Evolutionary conservation across 352 stramenopile species (phyloP), one percentile per base, ranked within the genome.

Genomic region (Globisporangium okanoganense): DNA sequence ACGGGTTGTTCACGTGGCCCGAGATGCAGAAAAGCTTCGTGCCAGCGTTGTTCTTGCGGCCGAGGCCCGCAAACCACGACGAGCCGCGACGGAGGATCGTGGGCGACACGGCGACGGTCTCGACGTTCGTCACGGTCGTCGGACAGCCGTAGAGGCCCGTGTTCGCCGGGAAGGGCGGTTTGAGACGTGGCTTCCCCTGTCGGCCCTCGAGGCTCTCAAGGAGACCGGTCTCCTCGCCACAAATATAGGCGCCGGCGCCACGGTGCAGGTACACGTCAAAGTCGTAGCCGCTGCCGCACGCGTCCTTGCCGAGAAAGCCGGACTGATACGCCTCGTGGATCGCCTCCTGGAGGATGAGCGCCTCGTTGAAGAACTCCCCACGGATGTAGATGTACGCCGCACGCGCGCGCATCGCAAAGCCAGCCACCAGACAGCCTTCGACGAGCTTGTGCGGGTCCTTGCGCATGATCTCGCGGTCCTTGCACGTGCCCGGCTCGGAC

Each of bases 351-450:
- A 99, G 76, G 44, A 98, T 96, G 18, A 99, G 87, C 38, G 96
- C 97, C 71, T 99, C 97, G 73, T 99, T 99, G 71, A 99, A 99
- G 73, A 99, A 99, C 79, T 99, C 97, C 35, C 97, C 97, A 60
- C 97, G 93, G 73, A 99, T 99, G 87, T 99, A 99, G 73, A 99
- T 99, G 85, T 99, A 99, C 29, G 96, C 97, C 31, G 97, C 97
- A 58, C 97, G 85, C 7, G 97, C 97, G 36, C 97, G 89, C 97
- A 99, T 99, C 33, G 97, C 97, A 72, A 98, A 99, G 20, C 97
- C 97, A 0, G 97, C 95, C 40, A 99, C 65, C 20, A 99, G 76
- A 66, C 96, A 99, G 44, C 97, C 97, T 69, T 99, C 97, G 18
- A 99, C 87, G 45, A 99, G 84, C 81, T 99, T 99, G 85, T 99